phyloP scores from a whole-genome alignment of 2,329 filamentous ascomycete species.

The Venturia oleaginea region DNA sequence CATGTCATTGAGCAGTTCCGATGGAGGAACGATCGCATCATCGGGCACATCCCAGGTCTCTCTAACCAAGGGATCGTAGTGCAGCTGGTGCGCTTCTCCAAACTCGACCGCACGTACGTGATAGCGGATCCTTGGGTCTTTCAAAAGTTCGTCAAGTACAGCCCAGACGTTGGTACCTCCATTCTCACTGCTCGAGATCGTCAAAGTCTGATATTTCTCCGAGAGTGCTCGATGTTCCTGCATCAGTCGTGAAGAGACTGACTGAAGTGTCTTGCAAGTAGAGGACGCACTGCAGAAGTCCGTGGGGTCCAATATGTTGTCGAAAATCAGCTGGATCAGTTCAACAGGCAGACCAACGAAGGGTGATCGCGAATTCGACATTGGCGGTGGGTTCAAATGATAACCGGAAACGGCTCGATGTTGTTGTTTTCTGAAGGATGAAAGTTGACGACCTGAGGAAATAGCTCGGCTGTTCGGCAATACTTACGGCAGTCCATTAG shows the following conservation, averaged over 20 bases:
- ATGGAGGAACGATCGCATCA: background rate
- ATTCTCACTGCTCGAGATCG: background rate
- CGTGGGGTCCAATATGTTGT: background rate
- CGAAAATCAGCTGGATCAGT: background rate
- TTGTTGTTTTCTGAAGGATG: background rate
- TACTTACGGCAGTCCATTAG: no score
- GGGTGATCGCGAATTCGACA: background rate
- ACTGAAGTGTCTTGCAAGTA: background rate
- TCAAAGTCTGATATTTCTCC: background rate
- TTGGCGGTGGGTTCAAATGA: background rate
- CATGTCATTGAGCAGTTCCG: background rate
- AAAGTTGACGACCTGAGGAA: background rate
- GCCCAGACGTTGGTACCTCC: background rate
- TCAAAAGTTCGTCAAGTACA: background rate
- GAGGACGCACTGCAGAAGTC: conserved; percentile 1
- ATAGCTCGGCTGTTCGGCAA: no score
- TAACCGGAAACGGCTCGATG: background rate
- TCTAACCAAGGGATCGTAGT: background rate
- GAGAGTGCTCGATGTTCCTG: background rate
- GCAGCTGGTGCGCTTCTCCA: background rate
- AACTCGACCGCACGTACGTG: background rate
- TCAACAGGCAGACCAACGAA: background rate
- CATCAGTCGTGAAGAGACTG: background rate
- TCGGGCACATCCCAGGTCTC: background rate
- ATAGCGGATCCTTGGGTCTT: background rate